Conservation (phyloP, 495 filamentous ascomycete species). For the Saxophila tyrrhenica region DNA sequence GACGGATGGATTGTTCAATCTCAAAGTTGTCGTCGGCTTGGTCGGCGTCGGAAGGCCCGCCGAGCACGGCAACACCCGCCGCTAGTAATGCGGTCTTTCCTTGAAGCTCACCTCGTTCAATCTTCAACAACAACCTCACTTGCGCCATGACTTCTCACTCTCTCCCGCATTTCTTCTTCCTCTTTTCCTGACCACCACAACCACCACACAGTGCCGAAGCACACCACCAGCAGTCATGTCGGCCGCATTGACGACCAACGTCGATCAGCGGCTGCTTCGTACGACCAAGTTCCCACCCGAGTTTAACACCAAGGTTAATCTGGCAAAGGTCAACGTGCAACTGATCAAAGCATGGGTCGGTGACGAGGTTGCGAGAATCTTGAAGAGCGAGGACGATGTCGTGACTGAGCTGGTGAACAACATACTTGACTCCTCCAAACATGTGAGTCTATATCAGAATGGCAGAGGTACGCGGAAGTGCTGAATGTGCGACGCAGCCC, state of each 20-base stretch:
- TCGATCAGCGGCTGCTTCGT: constrained; percentile 77
- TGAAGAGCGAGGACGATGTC: constrained; percentile 87
- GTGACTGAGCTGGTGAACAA: constrained; percentile 89
- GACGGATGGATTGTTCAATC: too few relatives aligned
- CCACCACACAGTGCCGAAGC: too few relatives aligned
- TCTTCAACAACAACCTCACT: background rate
- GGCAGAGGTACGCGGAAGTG: background rate
- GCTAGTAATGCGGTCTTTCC: background rate
- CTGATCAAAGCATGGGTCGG: constrained; percentile 99
- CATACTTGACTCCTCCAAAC: constrained; percentile 66
- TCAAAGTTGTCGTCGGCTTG: too few relatives aligned
- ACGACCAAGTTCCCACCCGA: constrained; percentile 88
- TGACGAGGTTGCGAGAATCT: constrained; percentile 69
- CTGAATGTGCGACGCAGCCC: constrained; percentile 45
- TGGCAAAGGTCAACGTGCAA: constrained; percentile 90
- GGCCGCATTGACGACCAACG: constrained; percentile 26
- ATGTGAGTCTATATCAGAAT: constrained; percentile 46
- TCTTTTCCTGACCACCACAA: background rate
- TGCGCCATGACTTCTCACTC: background rate
- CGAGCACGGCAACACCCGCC: too few relatives aligned
- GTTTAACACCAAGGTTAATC: constrained; percentile 92
- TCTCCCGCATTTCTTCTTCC: background rate
- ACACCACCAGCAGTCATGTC: constrained; percentile 9
- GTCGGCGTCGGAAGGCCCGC: too few relatives aligned
- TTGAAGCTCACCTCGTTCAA: background rate